phyloP scores from a whole-genome alignment of 78 protist genomes.

The Protostelium mycophagum region DNA sequence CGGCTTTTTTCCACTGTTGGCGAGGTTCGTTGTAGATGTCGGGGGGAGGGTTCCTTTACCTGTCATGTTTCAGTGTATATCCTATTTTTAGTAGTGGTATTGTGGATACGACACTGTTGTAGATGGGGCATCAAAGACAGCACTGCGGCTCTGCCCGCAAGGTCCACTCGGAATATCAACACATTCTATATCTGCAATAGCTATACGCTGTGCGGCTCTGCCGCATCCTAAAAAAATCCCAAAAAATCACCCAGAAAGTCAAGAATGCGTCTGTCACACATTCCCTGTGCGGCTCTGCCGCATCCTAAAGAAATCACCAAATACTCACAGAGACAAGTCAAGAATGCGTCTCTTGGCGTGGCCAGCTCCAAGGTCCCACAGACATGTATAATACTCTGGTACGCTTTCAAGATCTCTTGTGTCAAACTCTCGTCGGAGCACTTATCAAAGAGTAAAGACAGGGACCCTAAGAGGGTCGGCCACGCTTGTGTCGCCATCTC shows the following conservation, averaged over 20 bases:
- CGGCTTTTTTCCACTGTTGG: slow-evolving; percentile 2
- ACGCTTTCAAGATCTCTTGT: slow-evolving; percentile 47
- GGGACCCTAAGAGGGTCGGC: slow-evolving; percentile 48
- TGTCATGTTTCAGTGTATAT: too few species aligned
- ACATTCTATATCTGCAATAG: neutral
- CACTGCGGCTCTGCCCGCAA: neutral
- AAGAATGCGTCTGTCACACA: slow-evolving; percentile 22
- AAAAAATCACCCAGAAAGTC: slow-evolving; percentile 7
- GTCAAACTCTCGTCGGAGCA: slow-evolving; percentile 45
- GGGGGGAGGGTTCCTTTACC: too few species aligned
- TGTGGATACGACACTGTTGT: too few species aligned
- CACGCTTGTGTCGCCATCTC: slow-evolving; percentile 55
- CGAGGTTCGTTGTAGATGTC: too few species aligned
- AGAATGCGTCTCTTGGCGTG: slow-evolving; percentile 62
- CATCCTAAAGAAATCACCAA: too few species aligned
- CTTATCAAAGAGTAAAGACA: slow-evolving; percentile 45
- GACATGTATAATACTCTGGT: slow-evolving; percentile 49
- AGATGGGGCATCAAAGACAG: too few species aligned
- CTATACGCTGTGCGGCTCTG: neutral
- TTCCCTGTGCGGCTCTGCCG: too few species aligned
- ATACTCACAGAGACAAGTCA: slow-evolving; percentile 52
- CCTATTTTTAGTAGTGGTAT: too few species aligned
- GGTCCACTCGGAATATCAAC: neutral
- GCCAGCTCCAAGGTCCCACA: slow-evolving; percentile 55
- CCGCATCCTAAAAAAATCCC: neutral